Evolutionary conservation across 345 rosid species (phyloP), one percentile per base, ranked within the genome.

Genomic region (Fremontodendron californicum): DNA sequence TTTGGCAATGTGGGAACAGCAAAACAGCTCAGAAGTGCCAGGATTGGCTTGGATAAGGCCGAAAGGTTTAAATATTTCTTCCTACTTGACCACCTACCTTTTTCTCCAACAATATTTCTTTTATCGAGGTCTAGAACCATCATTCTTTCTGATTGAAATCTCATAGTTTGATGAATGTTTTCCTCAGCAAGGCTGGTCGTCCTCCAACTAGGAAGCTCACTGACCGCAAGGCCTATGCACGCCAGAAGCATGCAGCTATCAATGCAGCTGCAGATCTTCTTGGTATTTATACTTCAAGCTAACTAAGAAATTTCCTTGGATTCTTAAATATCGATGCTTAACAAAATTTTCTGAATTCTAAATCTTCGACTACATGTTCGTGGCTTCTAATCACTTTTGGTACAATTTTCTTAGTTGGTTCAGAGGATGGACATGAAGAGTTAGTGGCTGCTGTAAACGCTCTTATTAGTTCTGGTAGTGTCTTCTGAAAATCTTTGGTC

Each of bases 191-290:
- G 83, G 81, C 87, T n/a, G 97, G 99, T 70, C 94, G 98, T 80
- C 97, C 94, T 66, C 89, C 95, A 67, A 85, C 93, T 76, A 90
- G 98, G 85, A 96, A 96, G 88, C 91, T 89, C 76, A 87, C 97
- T 82, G 98, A 89, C 79, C 94, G 98, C 64, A 93, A 87, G 85
- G 93, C 92, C 76, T 91, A 93, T 86, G 81, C 82, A 71, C 95
- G 94, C 37, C 92, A 90, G 82, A 89, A 88, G 81, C 92, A 86
- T 76, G 73, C 91, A 21, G 83, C 85, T 15, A 73, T 87, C 62
- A 86, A 85, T 78, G 80, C 88, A 74, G 68, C 90, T 70, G 88
- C 90, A 64, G 95, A 91, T 87, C 89, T 90, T 85, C 90, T 85
- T 81, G 99, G 99, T 96, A 91, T 54, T 77, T 85, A 61, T 73